Base-by-base conservation (phyloP, 176 grass and related monocot species). In the Microstegium vimineum region DNA sequence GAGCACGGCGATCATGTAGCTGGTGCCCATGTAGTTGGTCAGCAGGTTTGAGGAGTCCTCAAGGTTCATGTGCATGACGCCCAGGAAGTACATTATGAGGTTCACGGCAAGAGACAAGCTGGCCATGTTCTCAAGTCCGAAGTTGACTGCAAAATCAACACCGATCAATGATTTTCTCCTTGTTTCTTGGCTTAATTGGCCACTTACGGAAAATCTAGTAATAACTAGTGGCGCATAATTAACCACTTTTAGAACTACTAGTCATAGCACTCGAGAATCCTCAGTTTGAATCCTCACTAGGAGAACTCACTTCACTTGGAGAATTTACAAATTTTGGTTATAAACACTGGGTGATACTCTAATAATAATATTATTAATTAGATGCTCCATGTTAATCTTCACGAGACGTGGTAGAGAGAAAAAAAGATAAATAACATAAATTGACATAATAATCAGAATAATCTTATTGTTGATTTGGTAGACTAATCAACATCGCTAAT, bases 21-120 rank as follows among this genome's bases (percentile, higher is more conserved):
- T 88, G 30, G 92, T 68, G 33, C 88, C 92, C 92, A 86, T 86
- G 80, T 91, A 94, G 83, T 91, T 84, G 45, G 88, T 94, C 75
- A 94, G 71, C 37, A 85, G 80, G 80, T 81, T 89, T 37, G 92
- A 91, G 5, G 18, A 66, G 0, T 78, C 92, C 9, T 86, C 66
- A 15, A 86, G 47, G 47, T 17, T 26, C 51, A 94, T 81, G 83
- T 91, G 83, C 92, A 91, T 88, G 26, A 86, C 20, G 30, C 0
- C 0, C 16, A 83, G 31, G 83, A 94, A 91, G 86, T 94, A 94
- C 1, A 88, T 22, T 43, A 94, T 66, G 30, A 94, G 79, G 72
- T 90, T 90, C 79, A 90, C 88, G 1, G 86, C 86, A 16, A 88
- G 86, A 5, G 83, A 85, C 37, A 94, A n/a, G 40, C 68, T 66